Conservation (phyloP, 352 stramenopile genomes). For the Aphanomyces stellatus region DNA sequence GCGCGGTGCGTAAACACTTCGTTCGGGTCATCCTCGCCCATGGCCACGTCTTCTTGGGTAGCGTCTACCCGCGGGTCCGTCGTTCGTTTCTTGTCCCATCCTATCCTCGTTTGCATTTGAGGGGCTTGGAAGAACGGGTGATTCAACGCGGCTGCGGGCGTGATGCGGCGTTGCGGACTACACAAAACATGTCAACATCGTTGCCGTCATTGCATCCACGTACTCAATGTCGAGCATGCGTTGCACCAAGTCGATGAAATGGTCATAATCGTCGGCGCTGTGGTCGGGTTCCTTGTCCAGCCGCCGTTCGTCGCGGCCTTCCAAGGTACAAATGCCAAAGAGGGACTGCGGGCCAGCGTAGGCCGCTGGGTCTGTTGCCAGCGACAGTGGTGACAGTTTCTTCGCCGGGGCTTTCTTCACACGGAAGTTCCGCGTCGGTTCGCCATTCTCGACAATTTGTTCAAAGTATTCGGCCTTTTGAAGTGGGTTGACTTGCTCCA, state of each 20-base stretch:
- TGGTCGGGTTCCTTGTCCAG: constrained; percentile 54
- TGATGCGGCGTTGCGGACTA: constrained; percentile 85
- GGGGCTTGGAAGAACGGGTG: constrained; percentile 87
- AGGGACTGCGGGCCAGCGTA: neutral
- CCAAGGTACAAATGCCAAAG: constrained; percentile 29
- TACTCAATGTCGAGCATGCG: constrained; percentile 94
- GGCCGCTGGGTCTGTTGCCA: neutral
- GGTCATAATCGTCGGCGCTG: constrained; percentile 75
- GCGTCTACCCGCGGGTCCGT: neutral
- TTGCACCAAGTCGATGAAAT: constrained; percentile 91
- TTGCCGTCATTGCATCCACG: too few relatives aligned
- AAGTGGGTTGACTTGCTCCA: constrained; percentile 78
- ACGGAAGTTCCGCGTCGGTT: constrained; percentile 28
- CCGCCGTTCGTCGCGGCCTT: constrained; percentile 29
- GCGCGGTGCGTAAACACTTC: constrained; percentile 9
- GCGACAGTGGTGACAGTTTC: neutral
- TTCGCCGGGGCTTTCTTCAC: constrained; percentile 31
- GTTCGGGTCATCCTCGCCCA: neutral
- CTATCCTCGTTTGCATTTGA: neutral
- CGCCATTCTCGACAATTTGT: constrained; percentile 25
- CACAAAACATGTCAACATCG: neutral
- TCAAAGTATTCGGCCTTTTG: constrained; percentile 91
- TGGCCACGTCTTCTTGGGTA: neutral
- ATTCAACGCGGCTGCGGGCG: constrained; percentile 83
- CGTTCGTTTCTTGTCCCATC: constrained; percentile 11